Percentiles rank a stretch among this genome's conserved stretches.
phyloP scores from a whole-genome alignment of 1,284 basidiomycete species.

The Leccinum pallidistipes region DNA sequence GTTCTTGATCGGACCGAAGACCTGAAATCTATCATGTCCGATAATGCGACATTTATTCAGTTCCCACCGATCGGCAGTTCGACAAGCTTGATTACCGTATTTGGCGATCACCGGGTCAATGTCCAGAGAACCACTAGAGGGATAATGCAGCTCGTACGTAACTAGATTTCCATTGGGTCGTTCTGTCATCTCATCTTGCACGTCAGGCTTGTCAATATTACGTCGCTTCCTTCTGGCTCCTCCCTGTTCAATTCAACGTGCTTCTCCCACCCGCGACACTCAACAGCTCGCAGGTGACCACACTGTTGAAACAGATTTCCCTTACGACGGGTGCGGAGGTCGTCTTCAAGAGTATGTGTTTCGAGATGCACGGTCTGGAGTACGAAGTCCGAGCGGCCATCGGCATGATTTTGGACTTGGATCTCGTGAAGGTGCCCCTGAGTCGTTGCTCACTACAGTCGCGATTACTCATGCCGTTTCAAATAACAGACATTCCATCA shows the following conservation, averaged over 20 bases:
- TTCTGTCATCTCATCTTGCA: neutral
- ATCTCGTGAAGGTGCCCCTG: constrained; percentile 76
- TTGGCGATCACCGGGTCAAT: constrained; percentile 92
- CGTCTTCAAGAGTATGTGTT: constrained; percentile 97
- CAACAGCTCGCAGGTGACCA: constrained; percentile 83
- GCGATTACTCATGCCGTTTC: constrained; percentile 1
- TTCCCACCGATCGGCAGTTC: constrained; percentile 91
- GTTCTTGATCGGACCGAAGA: constrained; percentile 92
- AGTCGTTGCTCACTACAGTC: neutral
- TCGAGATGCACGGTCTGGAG: constrained; percentile 97
- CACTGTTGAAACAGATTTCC: constrained; percentile 85
- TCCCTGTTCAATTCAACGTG: constrained; percentile 92
- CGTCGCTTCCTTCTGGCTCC: constrained; percentile 93
- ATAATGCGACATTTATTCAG: constrained; percentile 95
- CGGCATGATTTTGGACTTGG: constrained; percentile 85
- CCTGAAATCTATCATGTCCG: constrained; percentile 89
- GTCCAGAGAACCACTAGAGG: constrained; percentile 94
- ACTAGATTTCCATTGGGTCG: constrained; percentile 7
- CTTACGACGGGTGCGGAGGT: constrained; percentile 90
- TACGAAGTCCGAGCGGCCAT: constrained; percentile 88
- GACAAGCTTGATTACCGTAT: constrained; percentile 90
- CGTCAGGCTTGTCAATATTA: constrained; percentile 91
- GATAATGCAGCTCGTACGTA: constrained; percentile 90
- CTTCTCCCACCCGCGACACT: constrained; percentile 81
- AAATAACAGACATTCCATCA: constrained; percentile 80